A percentile compares a stretch with the other conserved stretches of the same genome.
These are phyloP conservation scores for Dysphania ambrosioides DNA, from an alignment of 148 eudicot species.

Conservation along the genomic window DNA sequence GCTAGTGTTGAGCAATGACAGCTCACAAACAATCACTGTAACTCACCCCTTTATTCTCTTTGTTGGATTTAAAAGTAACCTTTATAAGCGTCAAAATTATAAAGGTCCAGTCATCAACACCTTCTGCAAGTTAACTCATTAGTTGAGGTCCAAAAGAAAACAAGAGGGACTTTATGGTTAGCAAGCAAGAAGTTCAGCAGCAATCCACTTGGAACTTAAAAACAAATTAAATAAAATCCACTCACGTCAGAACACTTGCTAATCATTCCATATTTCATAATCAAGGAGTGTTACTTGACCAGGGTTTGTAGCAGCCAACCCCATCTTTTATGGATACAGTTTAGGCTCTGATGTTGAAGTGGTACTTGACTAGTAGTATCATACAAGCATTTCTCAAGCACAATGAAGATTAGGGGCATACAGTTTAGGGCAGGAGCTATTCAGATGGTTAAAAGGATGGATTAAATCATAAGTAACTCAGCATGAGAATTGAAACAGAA, in stretches of 20 bases:
- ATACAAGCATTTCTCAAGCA: neutral
- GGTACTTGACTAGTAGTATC: neutral
- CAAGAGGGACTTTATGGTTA: neutral
- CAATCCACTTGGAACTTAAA: neutral
- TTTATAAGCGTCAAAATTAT: neutral
- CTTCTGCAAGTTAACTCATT: conserved; percentile 4
- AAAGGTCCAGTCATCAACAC: neutral
- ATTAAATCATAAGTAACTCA: neutral
- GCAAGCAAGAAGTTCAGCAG: neutral
- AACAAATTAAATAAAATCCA: neutral
- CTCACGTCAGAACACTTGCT: neutral
- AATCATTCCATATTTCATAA: too few species aligned
- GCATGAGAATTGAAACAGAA: neutral
- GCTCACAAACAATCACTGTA: neutral
- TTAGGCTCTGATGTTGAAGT: too few species aligned
- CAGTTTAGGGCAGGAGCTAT: neutral
- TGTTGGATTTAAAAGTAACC: neutral
- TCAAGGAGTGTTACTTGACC: neutral
- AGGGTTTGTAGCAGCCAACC: too few species aligned
- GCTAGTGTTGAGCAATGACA: neutral
- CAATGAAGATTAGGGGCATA: neutral
- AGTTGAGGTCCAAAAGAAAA: neutral
- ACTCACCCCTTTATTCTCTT: neutral
- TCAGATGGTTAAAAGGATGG: neutral
- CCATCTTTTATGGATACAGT: too few species aligned